Conservation (phyloP, 164 flowering plant species). For the Piper longum region DNA sequence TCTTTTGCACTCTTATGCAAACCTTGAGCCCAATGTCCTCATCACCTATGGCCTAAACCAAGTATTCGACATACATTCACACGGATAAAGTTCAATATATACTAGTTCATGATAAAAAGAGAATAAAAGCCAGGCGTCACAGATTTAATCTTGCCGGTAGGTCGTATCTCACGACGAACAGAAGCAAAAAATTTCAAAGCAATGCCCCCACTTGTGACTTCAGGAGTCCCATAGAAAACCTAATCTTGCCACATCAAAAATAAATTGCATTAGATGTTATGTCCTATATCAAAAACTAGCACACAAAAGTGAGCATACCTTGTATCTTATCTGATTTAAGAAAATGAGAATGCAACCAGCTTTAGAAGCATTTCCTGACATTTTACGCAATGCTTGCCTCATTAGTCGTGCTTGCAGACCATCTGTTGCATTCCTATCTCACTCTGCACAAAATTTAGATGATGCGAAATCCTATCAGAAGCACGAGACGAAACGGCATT, state of each 20-base stretch:
- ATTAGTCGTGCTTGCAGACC: conserved; percentile 96
- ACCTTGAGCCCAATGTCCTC: conserved; percentile 88
- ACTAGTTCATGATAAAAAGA: too few relatives aligned
- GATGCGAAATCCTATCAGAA: conserved; percentile 1
- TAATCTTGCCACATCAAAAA: conserved; percentile 42
- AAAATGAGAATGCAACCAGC: conserved; percentile 96
- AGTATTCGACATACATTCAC: neutral
- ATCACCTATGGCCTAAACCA: conserved; percentile 70
- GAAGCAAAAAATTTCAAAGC: conserved; percentile 98
- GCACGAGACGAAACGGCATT: neutral
- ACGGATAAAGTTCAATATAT: neutral
- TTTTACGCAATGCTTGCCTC: conserved; percentile 98
- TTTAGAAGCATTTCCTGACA: conserved; percentile 99
- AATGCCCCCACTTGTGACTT: conserved; percentile 98
- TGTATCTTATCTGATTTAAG: conserved; percentile 89
- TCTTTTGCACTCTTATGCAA: conserved; percentile 96
- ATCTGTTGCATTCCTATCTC: conserved; percentile 99
- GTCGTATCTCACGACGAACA: conserved; percentile 86
- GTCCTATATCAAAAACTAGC: neutral
- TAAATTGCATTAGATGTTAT: neutral
- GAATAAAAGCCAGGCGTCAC: conserved; percentile 31
- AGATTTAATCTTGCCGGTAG: conserved; percentile 91
- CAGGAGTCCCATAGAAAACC: conserved; percentile 98
- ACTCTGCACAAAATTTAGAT: conserved; percentile 31
- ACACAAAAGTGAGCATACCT: conserved; percentile 33